Percentiles rank a stretch among this genome's conserved stretches.
phyloP scores from a whole-genome alignment of 1,284 basidiomycete genomes.

The Bjerkandera adusta region DNA sequence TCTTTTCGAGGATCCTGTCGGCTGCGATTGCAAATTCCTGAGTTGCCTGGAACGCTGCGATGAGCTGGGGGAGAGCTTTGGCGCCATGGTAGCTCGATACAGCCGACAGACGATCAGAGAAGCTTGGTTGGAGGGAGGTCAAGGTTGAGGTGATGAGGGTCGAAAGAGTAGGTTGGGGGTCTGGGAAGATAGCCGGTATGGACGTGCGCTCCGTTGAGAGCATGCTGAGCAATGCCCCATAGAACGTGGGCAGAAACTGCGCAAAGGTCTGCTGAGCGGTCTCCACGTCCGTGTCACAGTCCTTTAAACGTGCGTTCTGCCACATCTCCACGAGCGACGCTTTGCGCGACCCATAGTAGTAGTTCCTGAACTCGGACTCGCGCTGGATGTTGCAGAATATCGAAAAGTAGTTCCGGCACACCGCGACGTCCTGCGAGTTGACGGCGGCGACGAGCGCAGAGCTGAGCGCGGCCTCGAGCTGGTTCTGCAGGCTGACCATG shows the following conservation, averaged over 20 bases:
- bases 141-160: constrained; percentile 80
- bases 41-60: constrained; percentile 67
- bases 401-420: constrained; percentile 75
- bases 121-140: constrained; percentile 75
- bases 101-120: constrained; percentile 72
- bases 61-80: constrained; percentile 64
- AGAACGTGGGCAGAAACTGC: constrained; percentile 75
- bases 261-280: constrained; percentile 40
- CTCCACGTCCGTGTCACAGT: constrained; percentile 38
- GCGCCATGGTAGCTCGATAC: constrained; percentile 65
- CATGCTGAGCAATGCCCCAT: constrained; percentile 61
- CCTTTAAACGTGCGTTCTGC: constrained; percentile 54
- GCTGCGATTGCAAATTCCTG: constrained; percentile 77
- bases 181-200: constrained; percentile 80
- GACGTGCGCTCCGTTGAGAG: constrained; percentile 72
- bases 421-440: constrained; percentile 66
- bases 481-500: constrained; percentile 89
- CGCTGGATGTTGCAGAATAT: constrained; percentile 91
- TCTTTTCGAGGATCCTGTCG: constrained; percentile 76
- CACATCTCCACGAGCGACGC: constrained; percentile 65
- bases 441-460: constrained; percentile 84
- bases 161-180: constrained; percentile 72
- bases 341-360: constrained; percentile 86
- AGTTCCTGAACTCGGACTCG: constrained; percentile 87
- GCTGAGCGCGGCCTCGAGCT: constrained; percentile 87